Evolutionary conservation across 2,329 filamentous ascomycete genomes (phyloP).

Genomic region (Cladosporium cucumerinum): DNA sequence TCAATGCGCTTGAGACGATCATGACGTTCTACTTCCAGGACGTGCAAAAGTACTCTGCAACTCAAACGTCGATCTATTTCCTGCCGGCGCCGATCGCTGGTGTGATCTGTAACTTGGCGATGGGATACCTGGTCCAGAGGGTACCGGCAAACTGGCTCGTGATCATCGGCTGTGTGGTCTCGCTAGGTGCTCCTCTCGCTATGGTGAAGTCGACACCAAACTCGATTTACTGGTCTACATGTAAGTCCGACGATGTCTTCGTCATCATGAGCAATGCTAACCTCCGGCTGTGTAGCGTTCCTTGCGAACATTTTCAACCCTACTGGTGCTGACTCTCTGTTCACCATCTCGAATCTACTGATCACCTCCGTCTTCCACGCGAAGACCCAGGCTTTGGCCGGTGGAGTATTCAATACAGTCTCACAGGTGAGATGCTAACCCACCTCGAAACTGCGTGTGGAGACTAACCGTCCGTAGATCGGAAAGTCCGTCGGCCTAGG

Average conservation of each 20-base stretch:
- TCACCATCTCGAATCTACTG: conserved; percentile 43
- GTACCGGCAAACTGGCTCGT: conserved; percentile 45
- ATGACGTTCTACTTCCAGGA: conserved; percentile 46
- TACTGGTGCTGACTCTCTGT: conserved; percentile 43
- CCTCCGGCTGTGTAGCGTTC: conserved; percentile 35
- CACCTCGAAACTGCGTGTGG: too few relatives aligned
- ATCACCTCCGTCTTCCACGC: conserved; percentile 43
- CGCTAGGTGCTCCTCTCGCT: conserved; percentile 40
- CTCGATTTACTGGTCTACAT: conserved; percentile 47
- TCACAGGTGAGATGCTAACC: conserved; percentile 17
- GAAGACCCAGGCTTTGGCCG: conserved; percentile 43
- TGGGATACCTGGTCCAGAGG: conserved; percentile 46
- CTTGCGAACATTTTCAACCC: conserved; percentile 44
- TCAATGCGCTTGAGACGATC: conserved; percentile 37
- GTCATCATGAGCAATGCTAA: not conserved
- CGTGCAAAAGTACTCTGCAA: conserved; percentile 34
- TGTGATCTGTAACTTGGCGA: conserved; percentile 42
- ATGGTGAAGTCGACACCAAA: conserved; percentile 46
- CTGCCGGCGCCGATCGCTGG: conserved; percentile 41
- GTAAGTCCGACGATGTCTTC: not conserved
- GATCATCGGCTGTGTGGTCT: conserved; percentile 36
- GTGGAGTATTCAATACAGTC: conserved; percentile 46
- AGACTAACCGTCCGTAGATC: conserved; percentile 31
- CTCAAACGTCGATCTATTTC: conserved; percentile 37
- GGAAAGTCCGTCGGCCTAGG: conserved; percentile 42